Evolutionary conservation across 306 rosid species (phyloP).

Genomic region (Pyrus pyrifolia): DNA sequence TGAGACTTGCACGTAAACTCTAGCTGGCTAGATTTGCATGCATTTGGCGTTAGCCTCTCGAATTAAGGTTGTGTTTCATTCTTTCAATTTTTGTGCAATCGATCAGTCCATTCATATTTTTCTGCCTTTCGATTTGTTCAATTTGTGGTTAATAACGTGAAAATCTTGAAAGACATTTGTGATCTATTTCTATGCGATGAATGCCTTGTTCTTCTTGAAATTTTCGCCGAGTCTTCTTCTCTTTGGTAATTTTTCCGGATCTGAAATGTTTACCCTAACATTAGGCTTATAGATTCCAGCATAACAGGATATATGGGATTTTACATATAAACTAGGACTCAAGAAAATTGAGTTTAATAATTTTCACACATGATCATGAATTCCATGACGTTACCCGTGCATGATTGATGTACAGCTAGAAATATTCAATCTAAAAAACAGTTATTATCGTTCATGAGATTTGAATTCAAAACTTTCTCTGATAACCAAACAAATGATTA

Average conservation of each 20-base stretch:
- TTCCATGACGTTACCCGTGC: neutral
- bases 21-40: neutral
- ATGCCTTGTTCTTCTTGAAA: neutral
- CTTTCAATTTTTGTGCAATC: neutral
- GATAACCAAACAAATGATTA: neutral
- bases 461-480: too few species aligned
- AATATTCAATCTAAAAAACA: too few species aligned
- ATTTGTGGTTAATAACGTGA: neutral
- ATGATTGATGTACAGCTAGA: too few species aligned
- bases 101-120: neutral
- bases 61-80: neutral
- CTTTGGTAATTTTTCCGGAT: neutral
- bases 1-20: neutral
- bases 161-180: neutral
- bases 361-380: neutral
- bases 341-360: neutral
- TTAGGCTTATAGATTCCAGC: too few species aligned
- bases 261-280: neutral
- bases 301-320: neutral
- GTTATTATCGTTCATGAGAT: neutral
- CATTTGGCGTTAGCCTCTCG: neutral
- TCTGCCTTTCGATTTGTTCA: neutral
- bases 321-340: neutral
- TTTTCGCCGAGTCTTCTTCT: neutral
- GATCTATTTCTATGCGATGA: neutral